phyloP scores from a whole-genome alignment of 176 grass and related monocot species.

The sorghum (Sorghum bicolor) region DNA sequence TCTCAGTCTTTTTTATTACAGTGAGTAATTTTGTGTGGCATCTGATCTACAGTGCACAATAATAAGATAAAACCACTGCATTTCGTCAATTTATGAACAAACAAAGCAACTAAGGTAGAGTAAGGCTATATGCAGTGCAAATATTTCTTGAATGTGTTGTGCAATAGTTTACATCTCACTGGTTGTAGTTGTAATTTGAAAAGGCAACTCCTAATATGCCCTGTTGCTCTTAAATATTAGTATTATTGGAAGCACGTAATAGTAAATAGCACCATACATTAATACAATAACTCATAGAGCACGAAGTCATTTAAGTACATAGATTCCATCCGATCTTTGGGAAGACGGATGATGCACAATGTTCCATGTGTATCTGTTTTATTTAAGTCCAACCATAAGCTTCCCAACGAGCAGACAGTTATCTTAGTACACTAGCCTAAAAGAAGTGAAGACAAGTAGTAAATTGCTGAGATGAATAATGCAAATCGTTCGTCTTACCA shows the following conservation, averaged over 20 bases:
- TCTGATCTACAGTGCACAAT: background rate
- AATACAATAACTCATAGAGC: background rate
- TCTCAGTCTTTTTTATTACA: background rate
- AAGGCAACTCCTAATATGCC: constrained; percentile 1
- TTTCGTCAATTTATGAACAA: background rate
- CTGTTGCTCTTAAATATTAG: background rate
- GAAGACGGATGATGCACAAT: background rate
- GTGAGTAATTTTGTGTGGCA: background rate
- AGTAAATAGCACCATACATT: background rate
- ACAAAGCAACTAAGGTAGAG: background rate
- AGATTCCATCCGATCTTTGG: background rate
- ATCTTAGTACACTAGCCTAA: background rate
- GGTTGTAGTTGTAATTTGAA: background rate
- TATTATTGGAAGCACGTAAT: background rate
- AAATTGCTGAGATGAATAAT: background rate
- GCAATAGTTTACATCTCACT: background rate
- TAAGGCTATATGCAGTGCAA: background rate
- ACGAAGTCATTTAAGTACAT: background rate
- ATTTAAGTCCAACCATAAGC: background rate
- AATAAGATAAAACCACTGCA: background rate
- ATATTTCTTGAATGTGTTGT: background rate
- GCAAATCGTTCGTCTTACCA: constrained; percentile 41
- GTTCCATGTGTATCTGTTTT: background rate
- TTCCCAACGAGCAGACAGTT: background rate
- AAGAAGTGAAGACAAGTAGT: background rate